phyloP scores from a whole-genome alignment of 2,329 filamentous ascomycete genomes.

The Aureobasidium subglaciale region DNA sequence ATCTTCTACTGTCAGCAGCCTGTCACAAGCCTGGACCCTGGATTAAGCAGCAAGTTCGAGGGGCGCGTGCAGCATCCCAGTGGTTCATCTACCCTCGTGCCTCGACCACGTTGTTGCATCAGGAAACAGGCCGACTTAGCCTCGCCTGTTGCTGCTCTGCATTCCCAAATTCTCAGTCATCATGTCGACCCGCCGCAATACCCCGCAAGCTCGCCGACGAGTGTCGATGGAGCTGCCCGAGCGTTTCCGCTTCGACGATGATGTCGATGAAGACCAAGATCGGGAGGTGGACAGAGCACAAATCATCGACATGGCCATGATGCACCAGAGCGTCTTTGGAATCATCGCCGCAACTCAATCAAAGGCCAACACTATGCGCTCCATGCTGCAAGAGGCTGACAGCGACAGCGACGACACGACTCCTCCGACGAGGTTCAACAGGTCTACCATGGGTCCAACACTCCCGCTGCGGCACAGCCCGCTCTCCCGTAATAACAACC shows the following conservation, averaged over 20 bases:
- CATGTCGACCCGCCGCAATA: slow-evolving; percentile 1
- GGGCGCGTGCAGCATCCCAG: slow-evolving; percentile 1
- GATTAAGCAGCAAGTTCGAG: not conserved
- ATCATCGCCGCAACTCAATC: slow-evolving; percentile 85
- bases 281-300: slow-evolving; percentile 54
- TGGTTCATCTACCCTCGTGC: slow-evolving; percentile 4
- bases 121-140: not conserved
- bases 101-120: slow-evolving; percentile 12
- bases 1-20: not conserved
- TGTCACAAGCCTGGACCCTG: slow-evolving; percentile 4
- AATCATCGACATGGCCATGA: slow-evolving; percentile 50
- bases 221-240: slow-evolving; percentile 21
- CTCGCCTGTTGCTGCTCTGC: not conserved
- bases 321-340: slow-evolving; percentile 92
- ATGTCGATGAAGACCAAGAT: slow-evolving; percentile 30
- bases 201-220: slow-evolving; percentile 1
- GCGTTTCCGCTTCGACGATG: slow-evolving; percentile 21
- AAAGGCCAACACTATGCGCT: slow-evolving; percentile 70
- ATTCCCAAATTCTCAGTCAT: not conserved
- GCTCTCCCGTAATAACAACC: slow-evolving; percentile 36
- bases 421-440: not conserved
- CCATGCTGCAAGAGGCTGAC: slow-evolving; percentile 76
- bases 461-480: not conserved
- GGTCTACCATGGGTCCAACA: not conserved
- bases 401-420: slow-evolving; percentile 48